Evolutionary conservation across 495 filamentous ascomycete species (phyloP).

Genomic region (Penicillium coprophilum): DNA sequence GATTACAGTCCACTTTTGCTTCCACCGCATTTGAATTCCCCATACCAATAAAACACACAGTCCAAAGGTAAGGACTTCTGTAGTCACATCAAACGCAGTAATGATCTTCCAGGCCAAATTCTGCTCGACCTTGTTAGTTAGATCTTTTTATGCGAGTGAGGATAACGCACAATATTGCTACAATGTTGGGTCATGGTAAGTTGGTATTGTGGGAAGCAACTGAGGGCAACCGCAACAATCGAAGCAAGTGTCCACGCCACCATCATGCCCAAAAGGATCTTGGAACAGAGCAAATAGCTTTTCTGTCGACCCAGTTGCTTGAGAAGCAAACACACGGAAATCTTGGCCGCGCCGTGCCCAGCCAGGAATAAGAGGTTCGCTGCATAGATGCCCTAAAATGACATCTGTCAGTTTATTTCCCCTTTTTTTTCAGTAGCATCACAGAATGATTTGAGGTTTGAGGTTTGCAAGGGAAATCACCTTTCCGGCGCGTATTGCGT

Average conservation of each 20-base stretch:
- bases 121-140: neutral
- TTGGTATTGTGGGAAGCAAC: neutral
- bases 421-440: neutral
- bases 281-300: neutral
- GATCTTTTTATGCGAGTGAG: neutral
- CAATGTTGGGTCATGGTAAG: neutral
- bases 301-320: constrained; percentile 1
- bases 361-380: constrained; percentile 2
- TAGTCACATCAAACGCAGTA: neutral
- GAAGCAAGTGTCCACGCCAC: neutral
- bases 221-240: neutral
- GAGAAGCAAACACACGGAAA: constrained; percentile 9
- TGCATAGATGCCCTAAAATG: neutral
- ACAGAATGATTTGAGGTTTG: neutral
- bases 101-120: neutral
- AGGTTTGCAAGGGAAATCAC: neutral
- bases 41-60: neutral
- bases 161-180: neutral
- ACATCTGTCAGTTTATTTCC: neutral
- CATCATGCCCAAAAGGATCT: neutral
- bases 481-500: neutral
- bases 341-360: constrained; percentile 6
- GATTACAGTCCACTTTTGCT: neutral
- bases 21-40: neutral
- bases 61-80: neutral